Evolutionary conservation across 371 early-diverging fungal species (phyloP), one percentile per base, ranked within the genome.

Genomic region (Cladochytrium tenue): DNA sequence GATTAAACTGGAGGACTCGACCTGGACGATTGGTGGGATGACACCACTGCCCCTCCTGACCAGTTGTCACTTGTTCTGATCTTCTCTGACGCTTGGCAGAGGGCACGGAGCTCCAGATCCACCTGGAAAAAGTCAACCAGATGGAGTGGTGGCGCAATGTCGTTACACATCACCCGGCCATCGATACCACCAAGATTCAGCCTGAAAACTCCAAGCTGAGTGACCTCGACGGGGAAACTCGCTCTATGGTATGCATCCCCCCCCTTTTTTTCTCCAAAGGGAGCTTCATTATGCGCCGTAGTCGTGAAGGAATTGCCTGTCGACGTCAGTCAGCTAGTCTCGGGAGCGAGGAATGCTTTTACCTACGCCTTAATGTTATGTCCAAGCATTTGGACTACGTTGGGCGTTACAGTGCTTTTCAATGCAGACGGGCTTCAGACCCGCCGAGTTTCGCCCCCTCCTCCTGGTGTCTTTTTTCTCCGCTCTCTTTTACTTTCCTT

Each of bases 101-200:
- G 65, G 85, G 83, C 70, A 81, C 87, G 32, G 91, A 92, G 75
- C 69, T 95, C 7, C 64, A 78, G 15, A 83, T 95, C 32, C 92
- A 93, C 60, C 72, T 95, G 58, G 95, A 95, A 75, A 95, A 95
- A 74, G 67, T 81, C 32, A 93, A 93, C 70, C 75, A 84, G 34
- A 84, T 84, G 81, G 89, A 93, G 67, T 95, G 96, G 96, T 95
- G 96, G 96, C 88, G 91, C 71, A 84, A 89, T 74, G 94, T 94
- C 26, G 84, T 94, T 3, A 84, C 86, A 35, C 85, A 86, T 31
- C 91, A 92, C 65, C 92, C 93, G 50, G 86, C 85, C 32, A 91
- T 95, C 61, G 92, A 95, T 64, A 93, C 93, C n/a, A 86, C 91
- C 64, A 91, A 90, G 73, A 67, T 67, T 36, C 84, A 89, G 64